Base-by-base conservation (phyloP, 2,329 filamentous ascomycete genomes). In the Diaporthe ampelina region DNA sequence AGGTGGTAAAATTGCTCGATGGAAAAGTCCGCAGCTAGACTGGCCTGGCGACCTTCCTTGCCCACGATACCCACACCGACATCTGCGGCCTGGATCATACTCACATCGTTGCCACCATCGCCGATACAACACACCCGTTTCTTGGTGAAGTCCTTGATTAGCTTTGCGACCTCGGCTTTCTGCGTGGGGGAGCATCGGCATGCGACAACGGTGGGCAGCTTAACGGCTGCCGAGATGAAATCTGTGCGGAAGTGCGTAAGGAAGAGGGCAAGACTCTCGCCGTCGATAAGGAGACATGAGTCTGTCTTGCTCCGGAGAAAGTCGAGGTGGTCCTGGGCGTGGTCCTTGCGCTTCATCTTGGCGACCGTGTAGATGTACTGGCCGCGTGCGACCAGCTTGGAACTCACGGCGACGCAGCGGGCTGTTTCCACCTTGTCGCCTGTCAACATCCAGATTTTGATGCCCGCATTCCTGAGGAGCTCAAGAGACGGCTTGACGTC, bases 361-460 rank as follows among this genome's bases (percentile, higher is more conserved):
- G 94, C 90, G 57, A 99, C 93, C 0, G 96, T 98, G 84, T 98
- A 95, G 76, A 99, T 98, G 82, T 96, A 97, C 84, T 99, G 97
- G 1, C 96, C 96, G 76, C 97, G 89, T 5, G 95, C 93, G 19
- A 99, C 97, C 9, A 99, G 89, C 82, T 98, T 98, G 40, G 96
- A 95, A 80, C 94, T 97, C 57, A 99, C 94, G 2, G 97, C 97
- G 17, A 99, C 96, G 83, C 97, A 99, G 48, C 97, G 92, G 21
- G 97, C 97, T 19, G 97, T 99, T 84, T 99, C 97, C 3, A 99
- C 94, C 84, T 99, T 99, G 87, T 99, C 97, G 61, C 97, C 97
- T 0, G 97, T 99, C 81, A 99, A 88, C 97, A 99, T 99, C 97
- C 97, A 99, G 68, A 99, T 98, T 83, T 98, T 98, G 85, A 99